Percentiles rank a stretch among this genome's conserved stretches.
Conservation (phyloP, 148 eudicot genomes). For the Vaccinium darrowii region DNA sequence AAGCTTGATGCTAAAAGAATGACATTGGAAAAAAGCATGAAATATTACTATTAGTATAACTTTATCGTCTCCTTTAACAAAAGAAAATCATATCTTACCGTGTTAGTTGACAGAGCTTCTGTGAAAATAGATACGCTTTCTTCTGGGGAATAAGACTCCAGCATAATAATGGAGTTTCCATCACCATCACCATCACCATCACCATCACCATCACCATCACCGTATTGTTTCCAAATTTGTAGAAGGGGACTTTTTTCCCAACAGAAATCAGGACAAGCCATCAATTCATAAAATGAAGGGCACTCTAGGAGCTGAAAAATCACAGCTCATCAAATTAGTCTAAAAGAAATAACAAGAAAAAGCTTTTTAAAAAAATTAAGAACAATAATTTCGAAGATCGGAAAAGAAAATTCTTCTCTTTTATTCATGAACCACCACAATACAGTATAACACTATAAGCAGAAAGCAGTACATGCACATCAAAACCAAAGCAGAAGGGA, state of each 20-base stretch:
- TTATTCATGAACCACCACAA: not conserved
- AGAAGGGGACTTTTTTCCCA: conserved; percentile 81
- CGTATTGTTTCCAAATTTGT: conserved; percentile 79
- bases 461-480: not conserved
- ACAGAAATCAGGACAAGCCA: conserved; percentile 66
- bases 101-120: conserved; percentile 73
- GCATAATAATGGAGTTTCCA: conserved; percentile 46
- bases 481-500: not conserved
- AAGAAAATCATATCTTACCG: conserved; percentile 37
- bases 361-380: not conserved
- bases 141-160: conserved; percentile 65
- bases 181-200: conserved; percentile 42
- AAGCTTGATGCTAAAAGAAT: not conserved
- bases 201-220: conserved; percentile 50
- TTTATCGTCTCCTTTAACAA: not conserved
- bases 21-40: not conserved
- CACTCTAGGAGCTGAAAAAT: conserved; percentile 84
- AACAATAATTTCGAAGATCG: not conserved
- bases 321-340: not conserved
- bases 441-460: not conserved
- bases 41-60: not conserved
- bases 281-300: conserved; percentile 93
- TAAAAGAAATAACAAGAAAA: not conserved
- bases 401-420: conserved; percentile 2
- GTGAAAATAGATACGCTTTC: conserved; percentile 61